Conservation (phyloP, 805 yeast species). For the Teunomyces funiuensis region DNA sequence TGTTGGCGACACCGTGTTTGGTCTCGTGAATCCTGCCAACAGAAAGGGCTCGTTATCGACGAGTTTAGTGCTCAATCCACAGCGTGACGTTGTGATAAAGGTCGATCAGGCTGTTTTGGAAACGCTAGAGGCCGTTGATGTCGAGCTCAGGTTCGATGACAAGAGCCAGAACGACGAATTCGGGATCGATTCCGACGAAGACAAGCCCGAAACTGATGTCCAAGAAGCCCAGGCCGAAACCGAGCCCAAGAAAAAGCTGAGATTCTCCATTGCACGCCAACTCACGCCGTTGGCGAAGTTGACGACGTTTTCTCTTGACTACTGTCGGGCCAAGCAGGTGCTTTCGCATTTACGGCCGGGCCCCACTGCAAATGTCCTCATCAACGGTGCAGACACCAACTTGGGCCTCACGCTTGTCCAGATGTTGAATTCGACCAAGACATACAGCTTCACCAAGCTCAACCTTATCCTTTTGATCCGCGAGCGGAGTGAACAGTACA, state of each 20-base stretch:
- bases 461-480: slow-evolving; percentile 33
- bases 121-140: slow-evolving; percentile 21
- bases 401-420: slow-evolving; percentile 39
- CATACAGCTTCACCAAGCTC: slow-evolving; percentile 23
- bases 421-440: slow-evolving; percentile 27
- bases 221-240: slow-evolving; percentile 7
- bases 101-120: slow-evolving; percentile 23
- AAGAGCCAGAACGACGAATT: not conserved
- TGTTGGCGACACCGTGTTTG: slow-evolving; percentile 67
- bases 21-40: slow-evolving; percentile 51
- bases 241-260: not conserved
- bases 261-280: slow-evolving; percentile 12
- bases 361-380: slow-evolving; percentile 29
- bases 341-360: slow-evolving; percentile 23
- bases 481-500: slow-evolving; percentile 18
- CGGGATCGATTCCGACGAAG: slow-evolving; percentile 9
- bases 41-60: slow-evolving; percentile 61
- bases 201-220: not conserved
- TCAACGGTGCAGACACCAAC: slow-evolving; percentile 45
- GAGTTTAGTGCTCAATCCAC: slow-evolving; percentile 54
- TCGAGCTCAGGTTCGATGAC: slow-evolving; percentile 15
- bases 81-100: slow-evolving; percentile 40
- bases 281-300: slow-evolving; percentile 35
- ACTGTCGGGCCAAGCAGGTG: slow-evolving; percentile 39
- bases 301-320: slow-evolving; percentile 31